Percentiles rank a stretch among this genome's conserved stretches.
Conservation (phyloP, 2,329 filamentous ascomycete genomes). For the Colletotrichum sp. region DNA sequence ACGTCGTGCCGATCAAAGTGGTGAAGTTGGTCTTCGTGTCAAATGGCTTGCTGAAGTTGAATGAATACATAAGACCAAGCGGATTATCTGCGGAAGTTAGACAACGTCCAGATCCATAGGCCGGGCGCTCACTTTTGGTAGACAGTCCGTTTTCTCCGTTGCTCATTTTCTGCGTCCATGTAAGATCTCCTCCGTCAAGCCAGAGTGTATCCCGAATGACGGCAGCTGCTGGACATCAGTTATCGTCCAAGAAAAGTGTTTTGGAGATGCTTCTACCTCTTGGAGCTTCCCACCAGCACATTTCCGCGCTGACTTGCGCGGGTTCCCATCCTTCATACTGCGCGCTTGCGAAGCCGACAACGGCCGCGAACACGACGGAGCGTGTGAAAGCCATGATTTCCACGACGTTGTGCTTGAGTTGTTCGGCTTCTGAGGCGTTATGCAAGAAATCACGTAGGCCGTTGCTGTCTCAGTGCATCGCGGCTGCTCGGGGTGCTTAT, state of each 20-base stretch:
- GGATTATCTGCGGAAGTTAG: constrained; percentile 48
- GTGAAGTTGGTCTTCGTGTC: constrained; percentile 35
- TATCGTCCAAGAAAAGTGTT: background rate
- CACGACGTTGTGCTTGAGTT: background rate
- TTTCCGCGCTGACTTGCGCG: background rate
- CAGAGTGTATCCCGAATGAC: background rate
- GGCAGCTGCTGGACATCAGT: background rate
- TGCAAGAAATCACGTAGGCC: background rate
- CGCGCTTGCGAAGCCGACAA: too few species aligned
- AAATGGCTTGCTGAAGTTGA: constrained; percentile 65
- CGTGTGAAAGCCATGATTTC: background rate
- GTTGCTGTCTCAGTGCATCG: background rate
- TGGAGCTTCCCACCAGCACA: background rate
- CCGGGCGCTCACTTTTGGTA: too few species aligned
- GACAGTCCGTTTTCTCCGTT: too few species aligned
- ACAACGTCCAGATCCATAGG: too few species aligned
- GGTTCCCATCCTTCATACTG: constrained; percentile 49
- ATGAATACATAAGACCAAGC: constrained; percentile 57
- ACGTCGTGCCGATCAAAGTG: background rate
- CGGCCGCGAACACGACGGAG: constrained; percentile 27
- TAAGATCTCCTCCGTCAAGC: background rate
- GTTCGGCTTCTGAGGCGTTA: background rate
- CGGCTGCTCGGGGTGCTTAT: background rate
- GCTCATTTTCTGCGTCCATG: constrained; percentile 13
- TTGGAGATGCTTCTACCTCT: background rate